These are phyloP conservation scores for Endogone sp. DNA, from an alignment of 192 early-diverging fungal species.

Conservation along the genomic window DNA sequence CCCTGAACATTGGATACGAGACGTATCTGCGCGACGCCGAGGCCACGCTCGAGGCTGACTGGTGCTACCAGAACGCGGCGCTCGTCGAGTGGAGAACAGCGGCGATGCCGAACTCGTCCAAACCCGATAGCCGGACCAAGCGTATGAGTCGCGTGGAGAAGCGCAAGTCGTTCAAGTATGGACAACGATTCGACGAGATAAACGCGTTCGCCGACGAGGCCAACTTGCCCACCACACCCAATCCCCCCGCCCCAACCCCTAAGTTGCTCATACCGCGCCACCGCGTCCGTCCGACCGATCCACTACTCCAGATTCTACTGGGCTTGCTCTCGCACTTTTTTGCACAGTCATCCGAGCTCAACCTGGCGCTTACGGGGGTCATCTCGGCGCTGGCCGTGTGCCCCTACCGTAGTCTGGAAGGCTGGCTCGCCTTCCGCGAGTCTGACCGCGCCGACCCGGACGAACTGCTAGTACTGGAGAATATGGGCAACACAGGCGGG, in stretches of 20 bases:
- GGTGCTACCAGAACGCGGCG: slow-evolving; percentile 42
- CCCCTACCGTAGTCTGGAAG: slow-evolving; percentile 68
- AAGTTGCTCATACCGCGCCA: slow-evolving; percentile 30
- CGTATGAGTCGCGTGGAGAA: slow-evolving; percentile 25
- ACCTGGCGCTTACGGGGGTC: slow-evolving; percentile 88
- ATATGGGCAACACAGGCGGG: neutral
- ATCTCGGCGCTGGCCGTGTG: slow-evolving; percentile 79
- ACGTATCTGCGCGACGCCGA: slow-evolving; percentile 53
- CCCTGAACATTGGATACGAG: slow-evolving; percentile 52
- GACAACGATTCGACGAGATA: slow-evolving; percentile 32
- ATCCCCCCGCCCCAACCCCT: neutral
- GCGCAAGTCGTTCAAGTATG: slow-evolving; percentile 49
- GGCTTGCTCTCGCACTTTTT: slow-evolving; percentile 74
- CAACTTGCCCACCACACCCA: slow-evolving; percentile 10
- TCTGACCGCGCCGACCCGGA: slow-evolving; percentile 35
- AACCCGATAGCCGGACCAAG: slow-evolving; percentile 24
- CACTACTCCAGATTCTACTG: slow-evolving; percentile 64
- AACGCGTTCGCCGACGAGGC: slow-evolving; percentile 22
- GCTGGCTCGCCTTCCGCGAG: slow-evolving; percentile 58
- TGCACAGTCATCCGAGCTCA: slow-evolving; percentile 81
- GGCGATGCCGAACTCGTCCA: slow-evolving; percentile 14
- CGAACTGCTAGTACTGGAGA: slow-evolving; percentile 27
- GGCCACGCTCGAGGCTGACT: slow-evolving; percentile 37
- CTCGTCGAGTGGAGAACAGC: slow-evolving; percentile 18
- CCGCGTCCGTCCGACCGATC: slow-evolving; percentile 44